Conservation (phyloP, 352 stramenopile species). For the Globisporangium cystogenes region DNA sequence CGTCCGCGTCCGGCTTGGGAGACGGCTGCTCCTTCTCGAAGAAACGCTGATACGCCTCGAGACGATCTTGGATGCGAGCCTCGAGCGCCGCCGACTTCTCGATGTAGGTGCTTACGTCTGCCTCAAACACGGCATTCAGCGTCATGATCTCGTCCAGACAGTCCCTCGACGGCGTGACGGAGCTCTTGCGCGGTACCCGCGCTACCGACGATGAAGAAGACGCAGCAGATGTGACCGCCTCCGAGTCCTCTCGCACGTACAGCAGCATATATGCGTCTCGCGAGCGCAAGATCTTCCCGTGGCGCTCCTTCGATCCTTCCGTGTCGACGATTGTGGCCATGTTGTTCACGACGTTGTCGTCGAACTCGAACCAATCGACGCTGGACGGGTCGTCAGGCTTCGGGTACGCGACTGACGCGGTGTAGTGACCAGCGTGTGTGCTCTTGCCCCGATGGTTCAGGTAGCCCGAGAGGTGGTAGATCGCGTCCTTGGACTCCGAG, state of each 20-base stretch:
- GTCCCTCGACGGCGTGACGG: slow-evolving; percentile 20
- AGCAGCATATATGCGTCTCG: slow-evolving; percentile 87
- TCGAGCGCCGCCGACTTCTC: slow-evolving; percentile 40
- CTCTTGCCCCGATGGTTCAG: slow-evolving; percentile 81
- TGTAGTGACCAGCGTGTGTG: slow-evolving; percentile 84
- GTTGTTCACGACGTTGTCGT: slow-evolving; percentile 67
- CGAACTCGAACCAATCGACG: slow-evolving; percentile 78
- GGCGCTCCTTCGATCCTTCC: slow-evolving; percentile 33
- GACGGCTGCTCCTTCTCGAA: slow-evolving; percentile 55
- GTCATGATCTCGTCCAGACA: slow-evolving; percentile 41
- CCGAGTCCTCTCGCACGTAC: slow-evolving; percentile 48
- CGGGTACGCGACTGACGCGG: slow-evolving; percentile 65
- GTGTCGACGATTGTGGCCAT: slow-evolving; percentile 31
- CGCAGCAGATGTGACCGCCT: not conserved
- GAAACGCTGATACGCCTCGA: slow-evolving; percentile 52
- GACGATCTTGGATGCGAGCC: slow-evolving; percentile 37
- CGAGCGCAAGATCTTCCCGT: slow-evolving; percentile 57
- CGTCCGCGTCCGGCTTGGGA: slow-evolving; percentile 17
- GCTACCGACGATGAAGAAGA: not conserved
- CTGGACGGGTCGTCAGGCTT: slow-evolving; percentile 12
- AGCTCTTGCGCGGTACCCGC: not conserved
- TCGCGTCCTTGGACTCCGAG: slow-evolving; percentile 25
- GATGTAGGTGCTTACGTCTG: slow-evolving; percentile 40
- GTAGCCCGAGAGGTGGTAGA: slow-evolving; percentile 74
- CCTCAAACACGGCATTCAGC: slow-evolving; percentile 45